Conservation (phyloP, 257 asterid genomes). For the Voacanga thouarsii region DNA sequence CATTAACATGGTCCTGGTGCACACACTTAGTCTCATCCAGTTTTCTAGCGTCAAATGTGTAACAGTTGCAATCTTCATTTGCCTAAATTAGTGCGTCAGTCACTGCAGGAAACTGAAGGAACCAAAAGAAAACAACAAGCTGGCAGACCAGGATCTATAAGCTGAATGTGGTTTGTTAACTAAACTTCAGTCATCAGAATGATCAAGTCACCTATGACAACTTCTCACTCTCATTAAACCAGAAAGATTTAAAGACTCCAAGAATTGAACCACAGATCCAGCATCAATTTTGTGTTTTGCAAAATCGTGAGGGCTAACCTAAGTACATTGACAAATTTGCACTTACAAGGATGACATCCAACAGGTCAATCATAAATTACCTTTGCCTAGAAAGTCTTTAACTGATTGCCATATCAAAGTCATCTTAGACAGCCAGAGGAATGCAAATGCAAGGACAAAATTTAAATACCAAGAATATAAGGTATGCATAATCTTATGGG, state of each 20-base stretch:
- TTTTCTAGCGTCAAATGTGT: constrained; percentile 85
- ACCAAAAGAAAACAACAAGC: neutral
- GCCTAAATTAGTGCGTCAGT: constrained; percentile 45
- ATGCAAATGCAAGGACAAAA: neutral
- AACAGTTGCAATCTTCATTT: constrained; percentile 91
- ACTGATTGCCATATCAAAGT: neutral
- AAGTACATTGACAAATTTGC: neutral
- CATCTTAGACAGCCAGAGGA: neutral
- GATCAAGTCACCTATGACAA: neutral
- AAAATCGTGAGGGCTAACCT: neutral
- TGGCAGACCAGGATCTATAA: neutral
- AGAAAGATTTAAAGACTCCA: neutral
- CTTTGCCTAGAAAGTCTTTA: neutral
- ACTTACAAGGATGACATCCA: neutral
- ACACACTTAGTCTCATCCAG: constrained; percentile 79
- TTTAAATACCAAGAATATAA: neutral
- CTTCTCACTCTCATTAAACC: neutral
- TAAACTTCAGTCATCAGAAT: neutral
- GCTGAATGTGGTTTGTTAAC: neutral
- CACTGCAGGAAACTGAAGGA: neutral
- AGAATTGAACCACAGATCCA: neutral
- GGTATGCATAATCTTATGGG: neutral
- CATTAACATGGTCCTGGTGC: constrained; percentile 90
- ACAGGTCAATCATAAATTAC: neutral
- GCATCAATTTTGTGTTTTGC: neutral